Conservation (phyloP, 2,329 filamentous ascomycete species). For the Teratosphaeria destructans region DNA sequence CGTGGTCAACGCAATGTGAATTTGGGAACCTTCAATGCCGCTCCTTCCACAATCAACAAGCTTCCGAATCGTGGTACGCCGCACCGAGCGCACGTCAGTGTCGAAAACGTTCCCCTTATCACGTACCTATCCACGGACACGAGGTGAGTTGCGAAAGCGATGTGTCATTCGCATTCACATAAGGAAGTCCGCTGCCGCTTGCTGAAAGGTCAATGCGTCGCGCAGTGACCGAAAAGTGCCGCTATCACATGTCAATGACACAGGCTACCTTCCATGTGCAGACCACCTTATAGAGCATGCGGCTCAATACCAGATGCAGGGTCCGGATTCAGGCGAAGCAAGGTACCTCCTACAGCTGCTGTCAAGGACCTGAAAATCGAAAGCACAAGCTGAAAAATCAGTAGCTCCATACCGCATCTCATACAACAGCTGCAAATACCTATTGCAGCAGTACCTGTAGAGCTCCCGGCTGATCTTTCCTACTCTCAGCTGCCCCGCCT, state of each 20-base stretch:
- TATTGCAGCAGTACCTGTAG: neutral
- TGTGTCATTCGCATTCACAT: too few species aligned
- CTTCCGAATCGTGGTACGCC: too few species aligned
- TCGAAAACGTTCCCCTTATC: too few species aligned
- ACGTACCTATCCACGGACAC: too few species aligned
- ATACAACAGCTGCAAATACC: neutral
- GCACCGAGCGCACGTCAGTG: too few species aligned
- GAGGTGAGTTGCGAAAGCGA: neutral
- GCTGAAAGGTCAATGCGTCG: neutral
- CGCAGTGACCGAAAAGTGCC: neutral
- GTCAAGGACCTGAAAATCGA: neutral
- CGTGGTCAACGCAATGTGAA: too few species aligned
- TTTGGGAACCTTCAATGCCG: too few species aligned
- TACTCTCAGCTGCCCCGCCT: neutral
- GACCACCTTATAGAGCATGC: neutral
- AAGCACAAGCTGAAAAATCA: neutral
- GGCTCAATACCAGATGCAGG: neutral
- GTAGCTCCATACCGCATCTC: neutral
- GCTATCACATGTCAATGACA: neutral
- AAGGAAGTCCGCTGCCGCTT: neutral
- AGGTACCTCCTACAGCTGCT: neutral
- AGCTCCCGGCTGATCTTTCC: neutral
- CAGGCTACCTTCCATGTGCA: neutral
- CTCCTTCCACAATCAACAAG: too few species aligned
- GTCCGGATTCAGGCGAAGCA: neutral